Evolutionary conservation across 176 grass and related monocot species (phyloP).

Genomic region (Cenchrus fungigraminus): DNA sequence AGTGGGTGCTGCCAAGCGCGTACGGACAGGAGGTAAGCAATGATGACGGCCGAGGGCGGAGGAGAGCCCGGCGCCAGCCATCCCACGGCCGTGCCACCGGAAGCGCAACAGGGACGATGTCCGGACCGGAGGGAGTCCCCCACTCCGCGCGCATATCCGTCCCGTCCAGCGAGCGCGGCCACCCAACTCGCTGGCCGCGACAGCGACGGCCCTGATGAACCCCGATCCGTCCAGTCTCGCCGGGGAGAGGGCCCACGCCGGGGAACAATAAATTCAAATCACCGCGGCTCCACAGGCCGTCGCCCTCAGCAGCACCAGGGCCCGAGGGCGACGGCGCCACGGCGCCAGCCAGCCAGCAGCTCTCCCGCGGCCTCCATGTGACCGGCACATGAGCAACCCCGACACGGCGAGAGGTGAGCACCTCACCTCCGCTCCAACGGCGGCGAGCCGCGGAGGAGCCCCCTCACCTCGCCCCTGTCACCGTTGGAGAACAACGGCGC

Average conservation of each 20-base stretch:
- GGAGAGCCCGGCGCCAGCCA: neutral
- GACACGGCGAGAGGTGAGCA: neutral
- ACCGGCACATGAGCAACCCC: slow-evolving; percentile 8
- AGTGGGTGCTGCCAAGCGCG: slow-evolving; percentile 12
- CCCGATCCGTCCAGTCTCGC: slow-evolving; percentile 8
- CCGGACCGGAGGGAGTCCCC: neutral
- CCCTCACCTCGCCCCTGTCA: too few species aligned
- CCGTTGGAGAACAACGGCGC: too few species aligned
- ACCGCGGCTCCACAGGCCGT: neutral
- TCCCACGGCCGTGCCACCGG: neutral
- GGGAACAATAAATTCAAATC: slow-evolving; percentile 32
- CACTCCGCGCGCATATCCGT: neutral
- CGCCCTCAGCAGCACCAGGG: slow-evolving; percentile 1
- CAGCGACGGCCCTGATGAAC: slow-evolving; percentile 7
- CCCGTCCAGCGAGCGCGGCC: neutral
- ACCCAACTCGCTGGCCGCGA: slow-evolving; percentile 42
- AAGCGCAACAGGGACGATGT: neutral
- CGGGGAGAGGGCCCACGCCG: neutral
- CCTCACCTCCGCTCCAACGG: neutral
- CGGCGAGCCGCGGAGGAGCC: neutral
- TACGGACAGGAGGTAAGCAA: slow-evolving; percentile 39
- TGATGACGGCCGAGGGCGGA: slow-evolving; percentile 16
- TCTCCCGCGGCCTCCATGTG: slow-evolving; percentile 31
- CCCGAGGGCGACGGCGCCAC: neutral
- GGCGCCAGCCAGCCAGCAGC: neutral